These are phyloP conservation scores for Pisolithus marmoratus DNA, from an alignment of 768 basidiomycete genomes.

Conservation along the genomic window DNA sequence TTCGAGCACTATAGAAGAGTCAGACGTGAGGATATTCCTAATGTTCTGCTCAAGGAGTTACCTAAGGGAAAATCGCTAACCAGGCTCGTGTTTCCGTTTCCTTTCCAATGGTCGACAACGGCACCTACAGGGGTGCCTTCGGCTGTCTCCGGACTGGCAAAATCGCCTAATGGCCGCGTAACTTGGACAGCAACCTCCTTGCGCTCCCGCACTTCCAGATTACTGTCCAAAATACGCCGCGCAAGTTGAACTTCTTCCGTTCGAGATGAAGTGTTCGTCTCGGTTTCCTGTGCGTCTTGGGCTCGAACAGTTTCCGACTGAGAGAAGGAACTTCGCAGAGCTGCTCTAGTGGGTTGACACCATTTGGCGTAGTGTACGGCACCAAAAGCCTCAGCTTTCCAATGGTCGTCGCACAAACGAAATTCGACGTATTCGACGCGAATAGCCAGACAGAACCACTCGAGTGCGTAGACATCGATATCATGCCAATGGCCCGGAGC, in stretches of 20 bases:
- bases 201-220: not conserved
- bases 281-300: not conserved
- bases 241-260: not conserved
- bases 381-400: constrained; percentile 6
- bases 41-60: not conserved
- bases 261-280: not conserved
- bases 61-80: not conserved
- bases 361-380: not conserved
- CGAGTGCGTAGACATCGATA: constrained; percentile 5
- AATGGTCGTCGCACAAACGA: constrained; percentile 3
- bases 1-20: not conserved
- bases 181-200: not conserved
- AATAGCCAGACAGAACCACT: constrained; percentile 5
- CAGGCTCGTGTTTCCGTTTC: not conserved
- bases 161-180: not conserved
- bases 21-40: not conserved
- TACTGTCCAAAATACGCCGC: not conserved
- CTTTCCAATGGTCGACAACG: too few relatives aligned
- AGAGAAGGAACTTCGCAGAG: not conserved
- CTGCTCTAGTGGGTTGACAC: not conserved
- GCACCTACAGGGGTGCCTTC: too few relatives aligned
- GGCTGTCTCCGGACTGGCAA: too few relatives aligned
- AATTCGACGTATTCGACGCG: constrained; percentile 1
- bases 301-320: not conserved
- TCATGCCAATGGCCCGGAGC: constrained; percentile 3